A percentile compares a stretch with the other conserved stretches of the same genome.
These are phyloP conservation scores for Fusarium burgessii DNA, from an alignment of 2,329 filamentous ascomycete species.

Conservation along the genomic window DNA sequence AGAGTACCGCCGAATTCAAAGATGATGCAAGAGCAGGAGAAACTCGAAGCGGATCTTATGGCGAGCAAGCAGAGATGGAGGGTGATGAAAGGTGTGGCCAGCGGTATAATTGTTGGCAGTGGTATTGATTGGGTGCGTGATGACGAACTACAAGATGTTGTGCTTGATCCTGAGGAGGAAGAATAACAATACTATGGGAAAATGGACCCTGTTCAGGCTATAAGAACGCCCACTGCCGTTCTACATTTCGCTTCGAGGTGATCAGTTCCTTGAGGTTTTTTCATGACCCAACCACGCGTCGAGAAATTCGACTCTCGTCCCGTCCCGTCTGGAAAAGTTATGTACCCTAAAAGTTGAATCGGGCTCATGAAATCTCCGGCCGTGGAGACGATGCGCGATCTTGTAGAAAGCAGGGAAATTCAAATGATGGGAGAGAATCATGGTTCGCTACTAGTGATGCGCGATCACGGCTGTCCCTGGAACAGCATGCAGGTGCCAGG, in stretches of 20 bases:
- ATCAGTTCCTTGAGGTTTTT: neutral
- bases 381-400: constrained; percentile 17
- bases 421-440: neutral
- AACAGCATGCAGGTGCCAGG: constrained; percentile 41
- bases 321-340: constrained; percentile 29
- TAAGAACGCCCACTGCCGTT: neutral
- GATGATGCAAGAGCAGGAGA: constrained; percentile 66
- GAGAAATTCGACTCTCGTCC: constrained; percentile 14
- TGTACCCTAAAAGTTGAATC: constrained; percentile 17
- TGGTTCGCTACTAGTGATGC: constrained; percentile 35
- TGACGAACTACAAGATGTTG: constrained; percentile 73
- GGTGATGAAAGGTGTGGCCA: constrained; percentile 82
- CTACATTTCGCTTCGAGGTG: neutral
- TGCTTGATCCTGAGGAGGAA: constrained; percentile 73
- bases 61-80: constrained; percentile 75
- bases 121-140: constrained; percentile 85
- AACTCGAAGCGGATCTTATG: constrained; percentile 69
- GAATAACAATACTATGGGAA: constrained; percentile 39
- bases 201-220: neutral
- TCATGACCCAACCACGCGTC: neutral
- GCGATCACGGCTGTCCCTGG: constrained; percentile 26
- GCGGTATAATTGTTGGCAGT: constrained; percentile 82
- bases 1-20: constrained; percentile 65
- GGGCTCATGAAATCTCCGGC: constrained; percentile 10
- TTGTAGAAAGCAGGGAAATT: constrained; percentile 1